Base-by-base conservation (phyloP, 495 filamentous ascomycete species). In the Hypoxylon rickii region DNA sequence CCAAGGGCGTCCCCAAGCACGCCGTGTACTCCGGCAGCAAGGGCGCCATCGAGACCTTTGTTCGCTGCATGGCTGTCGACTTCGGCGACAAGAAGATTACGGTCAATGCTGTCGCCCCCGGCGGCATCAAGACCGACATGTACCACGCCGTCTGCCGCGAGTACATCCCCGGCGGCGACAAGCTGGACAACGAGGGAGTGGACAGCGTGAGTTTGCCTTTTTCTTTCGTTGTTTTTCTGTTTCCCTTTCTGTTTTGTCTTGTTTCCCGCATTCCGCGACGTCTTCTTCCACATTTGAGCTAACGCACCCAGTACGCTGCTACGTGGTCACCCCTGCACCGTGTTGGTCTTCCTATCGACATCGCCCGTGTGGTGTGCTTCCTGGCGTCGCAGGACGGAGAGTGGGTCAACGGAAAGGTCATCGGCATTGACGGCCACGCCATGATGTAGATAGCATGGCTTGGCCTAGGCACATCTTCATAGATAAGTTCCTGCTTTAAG, bases 41-140 rank as follows among this genome's bases (percentile, higher is more conserved):
- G 78, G 86, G 85, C 61, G 86, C 89, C 1, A 81, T 92, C 44
- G 88, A 90, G 65, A 86, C 85, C n/a, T 86, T 93, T 67, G 84
- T 85, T 54, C 85, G 88, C 69, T 80, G 79, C 47, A 89, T 93
- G 63, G 82, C 89, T 8, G 70, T 82, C 3, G 89, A 93, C 67
- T 89, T 85, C 61, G 88, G 88, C 12, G 77, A 78, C 63, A 83
- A 83, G 70, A 81, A 82, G 39, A 88, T 89, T 70, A 92, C 88
- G 0, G 87, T 90, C 53, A 90, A 91, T 51, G 84, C 83, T 1
- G 82, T 92, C 32, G 87, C 88, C 0, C 89, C 89, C 0, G 89
- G 86, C 12, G 88, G 87, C 7, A 83, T 90, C 68, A 90, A 90
- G 82, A 85, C 79, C 26, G 88, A 92, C 62, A 92, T 91, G 89